Evolutionary conservation across 1,284 basidiomycete species (phyloP).

Genomic region (Violaceomyces palustris): DNA sequence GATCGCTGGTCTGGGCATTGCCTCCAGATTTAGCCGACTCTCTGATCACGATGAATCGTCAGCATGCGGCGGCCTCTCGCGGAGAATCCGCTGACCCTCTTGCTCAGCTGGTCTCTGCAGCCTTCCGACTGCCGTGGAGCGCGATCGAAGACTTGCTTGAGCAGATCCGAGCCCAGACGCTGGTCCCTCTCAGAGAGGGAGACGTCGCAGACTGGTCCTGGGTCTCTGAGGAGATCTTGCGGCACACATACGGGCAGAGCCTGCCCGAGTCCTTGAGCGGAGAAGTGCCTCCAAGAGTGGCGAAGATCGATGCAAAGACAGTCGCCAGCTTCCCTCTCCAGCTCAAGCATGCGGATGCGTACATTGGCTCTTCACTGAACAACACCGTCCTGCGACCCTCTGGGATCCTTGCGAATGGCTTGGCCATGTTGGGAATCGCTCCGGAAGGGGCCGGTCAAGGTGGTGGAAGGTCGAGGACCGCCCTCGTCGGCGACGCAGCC

Average conservation of each 20-base stretch:
- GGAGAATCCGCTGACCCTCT: constrained; percentile 59
- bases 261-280: constrained; percentile 29
- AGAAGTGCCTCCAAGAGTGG: constrained; percentile 66
- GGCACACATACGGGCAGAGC: too few species aligned
- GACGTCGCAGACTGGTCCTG: constrained; percentile 20
- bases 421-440: constrained; percentile 27
- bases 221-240: constrained; percentile 20
- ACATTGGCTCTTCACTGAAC: constrained; percentile 62
- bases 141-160: constrained; percentile 68
- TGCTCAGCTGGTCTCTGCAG: constrained; percentile 76
- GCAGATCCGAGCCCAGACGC: constrained; percentile 59
- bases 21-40: constrained; percentile 70
- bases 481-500: constrained; percentile 89
- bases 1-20: constrained; percentile 94
- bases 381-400: constrained; percentile 15
- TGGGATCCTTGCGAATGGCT: constrained; percentile 17
- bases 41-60: constrained; percentile 64
- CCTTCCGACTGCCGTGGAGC: constrained; percentile 76
- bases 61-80: constrained; percentile 5
- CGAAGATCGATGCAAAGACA: constrained; percentile 67
- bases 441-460: constrained; percentile 34
- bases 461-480: constrained; percentile 63
- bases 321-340: constrained; percentile 85
- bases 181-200: constrained; percentile 2
- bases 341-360: constrained; percentile 79